Conservation (phyloP, 2,329 filamentous ascomycete species). For the Ophidiomyces ophidiicola region DNA sequence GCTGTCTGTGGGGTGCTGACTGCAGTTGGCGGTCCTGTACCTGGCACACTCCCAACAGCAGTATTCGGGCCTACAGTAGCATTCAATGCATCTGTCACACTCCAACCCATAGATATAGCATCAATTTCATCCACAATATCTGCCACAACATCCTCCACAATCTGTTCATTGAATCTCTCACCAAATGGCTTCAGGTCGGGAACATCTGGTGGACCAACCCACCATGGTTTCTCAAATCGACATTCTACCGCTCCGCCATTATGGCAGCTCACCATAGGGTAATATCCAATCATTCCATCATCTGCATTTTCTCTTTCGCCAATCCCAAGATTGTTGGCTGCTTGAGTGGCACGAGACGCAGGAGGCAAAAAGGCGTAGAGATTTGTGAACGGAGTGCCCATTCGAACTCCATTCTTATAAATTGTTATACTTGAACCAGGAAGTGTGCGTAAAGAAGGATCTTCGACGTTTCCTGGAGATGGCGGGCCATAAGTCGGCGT, state of each 20-base stretch:
- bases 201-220: conserved; percentile 56
- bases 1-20: conserved; percentile 4
- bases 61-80: neutral
- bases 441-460: conserved; percentile 70
- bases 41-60: neutral
- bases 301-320: conserved; percentile 79
- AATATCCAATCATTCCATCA: conserved; percentile 91
- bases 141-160: conserved; percentile 85
- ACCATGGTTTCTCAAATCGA: conserved; percentile 90
- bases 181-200: conserved; percentile 38
- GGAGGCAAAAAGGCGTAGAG: conserved; percentile 85
- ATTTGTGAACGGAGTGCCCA: conserved; percentile 79
- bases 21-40: neutral
- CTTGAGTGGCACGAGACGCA: conserved; percentile 48
- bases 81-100: conserved; percentile 5
- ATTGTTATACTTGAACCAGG: conserved; percentile 77
- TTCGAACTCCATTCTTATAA: conserved; percentile 79
- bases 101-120: conserved; percentile 38
- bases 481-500: conserved; percentile 38
- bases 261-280: conserved; percentile 85
- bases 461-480: conserved; percentile 50
- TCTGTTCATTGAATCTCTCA: conserved; percentile 81
- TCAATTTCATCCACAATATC: conserved; percentile 92
- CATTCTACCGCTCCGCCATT: conserved; percentile 80
- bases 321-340: conserved; percentile 36